phyloP scores from a whole-genome alignment of 371 early-diverging fungal species.

The Lichtheimia ramosa region DNA sequence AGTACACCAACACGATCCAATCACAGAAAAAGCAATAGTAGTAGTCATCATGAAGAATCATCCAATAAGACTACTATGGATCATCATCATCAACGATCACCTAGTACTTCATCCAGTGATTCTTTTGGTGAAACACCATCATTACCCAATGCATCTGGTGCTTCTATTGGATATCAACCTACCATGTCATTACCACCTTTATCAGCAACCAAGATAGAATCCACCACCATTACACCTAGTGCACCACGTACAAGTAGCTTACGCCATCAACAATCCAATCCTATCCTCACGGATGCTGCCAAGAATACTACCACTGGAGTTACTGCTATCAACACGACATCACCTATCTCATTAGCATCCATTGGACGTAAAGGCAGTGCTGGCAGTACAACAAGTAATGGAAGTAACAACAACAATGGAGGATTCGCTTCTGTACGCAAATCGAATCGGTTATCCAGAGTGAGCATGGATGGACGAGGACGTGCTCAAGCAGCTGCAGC shows the following conservation, averaged over 20 bases:
- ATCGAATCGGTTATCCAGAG: constrained; percentile 30
- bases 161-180: neutral
- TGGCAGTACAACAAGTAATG: no score
- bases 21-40: constrained; percentile 9
- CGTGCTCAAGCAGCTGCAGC: neutral
- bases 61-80: constrained; percentile 3
- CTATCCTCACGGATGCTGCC: constrained; percentile 1
- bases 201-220: constrained; percentile 8
- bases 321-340: neutral
- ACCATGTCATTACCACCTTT: constrained; percentile 10
- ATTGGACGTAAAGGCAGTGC: no score
- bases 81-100: constrained; percentile 6
- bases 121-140: constrained; percentile 1
- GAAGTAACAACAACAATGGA: neutral
- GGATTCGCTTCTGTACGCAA: constrained; percentile 32
- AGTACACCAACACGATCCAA: constrained; percentile 21
- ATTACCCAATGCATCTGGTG: neutral
- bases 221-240: neutral
- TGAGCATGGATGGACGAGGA: constrained; percentile 27
- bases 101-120: constrained; percentile 10
- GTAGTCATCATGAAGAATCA: constrained; percentile 6
- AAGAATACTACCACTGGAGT: neutral
- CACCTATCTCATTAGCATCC: no score
- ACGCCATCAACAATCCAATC: constrained; percentile 1
- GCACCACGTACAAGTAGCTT: neutral